These are phyloP conservation scores for Metschnikowia henanensis DNA, from an alignment of 805 yeast genomes.

Conservation along the genomic window DNA sequence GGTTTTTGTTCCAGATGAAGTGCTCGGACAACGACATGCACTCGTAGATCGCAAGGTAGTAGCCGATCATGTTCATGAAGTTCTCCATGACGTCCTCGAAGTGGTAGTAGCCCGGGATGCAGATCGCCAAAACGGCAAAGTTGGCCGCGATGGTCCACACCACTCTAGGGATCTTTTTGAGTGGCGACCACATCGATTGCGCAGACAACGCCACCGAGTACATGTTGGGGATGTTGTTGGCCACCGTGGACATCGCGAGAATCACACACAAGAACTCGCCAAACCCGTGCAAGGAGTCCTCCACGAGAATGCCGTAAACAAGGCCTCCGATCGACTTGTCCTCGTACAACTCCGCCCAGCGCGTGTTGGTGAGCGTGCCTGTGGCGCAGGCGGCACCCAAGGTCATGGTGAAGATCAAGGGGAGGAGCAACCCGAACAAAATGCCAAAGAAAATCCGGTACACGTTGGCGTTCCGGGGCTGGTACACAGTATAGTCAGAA, in stretches of 20 bases:
- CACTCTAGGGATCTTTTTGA: constrained; percentile 76
- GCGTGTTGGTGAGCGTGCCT: constrained; percentile 48
- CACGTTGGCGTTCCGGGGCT: constrained; percentile 63
- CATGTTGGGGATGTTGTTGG: constrained; percentile 93
- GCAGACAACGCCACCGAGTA: constrained; percentile 87
- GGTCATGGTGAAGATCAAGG: constrained; percentile 70
- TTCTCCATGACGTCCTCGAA: constrained; percentile 73
- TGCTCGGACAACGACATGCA: constrained; percentile 80
- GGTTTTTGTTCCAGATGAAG: constrained; percentile 69
- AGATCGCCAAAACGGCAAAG: constrained; percentile 75
- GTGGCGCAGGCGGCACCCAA: constrained; percentile 87
- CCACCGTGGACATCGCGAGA: constrained; percentile 80
- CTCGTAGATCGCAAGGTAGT: constrained; percentile 85
- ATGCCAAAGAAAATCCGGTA: constrained; percentile 63
- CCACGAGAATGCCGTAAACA: constrained; percentile 73
- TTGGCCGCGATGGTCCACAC: constrained; percentile 80
- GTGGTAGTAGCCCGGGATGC: constrained; percentile 83
- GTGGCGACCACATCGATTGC: constrained; percentile 78
- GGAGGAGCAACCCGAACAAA: constrained; percentile 60
- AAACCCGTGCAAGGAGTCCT: constrained; percentile 80
- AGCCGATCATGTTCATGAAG: constrained; percentile 90
- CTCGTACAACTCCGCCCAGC: constrained; percentile 52
- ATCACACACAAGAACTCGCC: constrained; percentile 89
- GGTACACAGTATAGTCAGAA: constrained; percentile 88
- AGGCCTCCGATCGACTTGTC: constrained; percentile 75